Conservation (phyloP, 2,329 filamentous ascomycete species). For the Parastagonospora avenae region DNA sequence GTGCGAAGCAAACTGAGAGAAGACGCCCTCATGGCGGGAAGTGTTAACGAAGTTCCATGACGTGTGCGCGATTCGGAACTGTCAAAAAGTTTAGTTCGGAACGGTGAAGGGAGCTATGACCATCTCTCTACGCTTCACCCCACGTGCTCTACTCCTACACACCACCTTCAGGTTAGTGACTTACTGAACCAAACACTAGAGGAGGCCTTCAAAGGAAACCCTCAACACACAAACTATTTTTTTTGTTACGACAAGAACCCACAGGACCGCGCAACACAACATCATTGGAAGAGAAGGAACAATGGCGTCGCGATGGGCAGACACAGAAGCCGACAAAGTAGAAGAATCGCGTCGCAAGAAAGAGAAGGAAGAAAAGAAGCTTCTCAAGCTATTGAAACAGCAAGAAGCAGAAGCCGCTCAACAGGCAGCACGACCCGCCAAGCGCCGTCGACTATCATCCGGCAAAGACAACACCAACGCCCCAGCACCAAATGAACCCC, state of each 20-base stretch:
- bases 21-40: slow-evolving; percentile 36
- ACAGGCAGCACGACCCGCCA: slow-evolving; percentile 55
- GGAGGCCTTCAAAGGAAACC: no score
- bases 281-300: slow-evolving; percentile 21
- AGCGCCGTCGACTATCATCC: slow-evolving; percentile 66
- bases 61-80: slow-evolving; percentile 26
- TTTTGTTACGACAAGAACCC: not conserved
- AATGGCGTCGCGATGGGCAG: slow-evolving; percentile 82
- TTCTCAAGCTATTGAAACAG: slow-evolving; percentile 80
- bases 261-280: not conserved
- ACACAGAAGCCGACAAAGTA: slow-evolving; percentile 79
- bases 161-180: not conserved
- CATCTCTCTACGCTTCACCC: slow-evolving; percentile 13
- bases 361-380: slow-evolving; percentile 89
- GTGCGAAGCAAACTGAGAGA: slow-evolving; percentile 33
- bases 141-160: slow-evolving; percentile 15
- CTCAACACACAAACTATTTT: no score
- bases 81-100: slow-evolving; percentile 33
- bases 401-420: slow-evolving; percentile 64
- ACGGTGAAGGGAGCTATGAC: slow-evolving; percentile 43
- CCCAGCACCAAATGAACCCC: slow-evolving; percentile 25
- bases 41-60: slow-evolving; percentile 39
- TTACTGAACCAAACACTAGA: not conserved
- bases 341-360: slow-evolving; percentile 73
- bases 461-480: slow-evolving; percentile 15